Evolutionary conservation across 441 rosid genomes (phyloP).

Genomic region (Populus hybrid): DNA sequence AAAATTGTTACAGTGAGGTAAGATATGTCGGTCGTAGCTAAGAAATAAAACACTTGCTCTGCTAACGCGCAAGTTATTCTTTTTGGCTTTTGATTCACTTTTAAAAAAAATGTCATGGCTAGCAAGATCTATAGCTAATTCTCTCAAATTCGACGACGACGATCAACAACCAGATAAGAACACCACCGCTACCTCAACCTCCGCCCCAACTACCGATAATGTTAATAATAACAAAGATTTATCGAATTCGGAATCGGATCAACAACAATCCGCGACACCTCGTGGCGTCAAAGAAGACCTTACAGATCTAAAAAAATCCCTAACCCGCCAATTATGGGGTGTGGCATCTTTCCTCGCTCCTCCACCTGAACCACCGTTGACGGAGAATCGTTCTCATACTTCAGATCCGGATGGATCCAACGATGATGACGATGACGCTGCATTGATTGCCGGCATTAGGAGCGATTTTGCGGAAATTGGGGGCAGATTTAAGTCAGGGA

Average conservation of each 20-base stretch:
- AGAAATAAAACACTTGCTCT: not conserved
- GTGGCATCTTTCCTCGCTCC: constrained; percentile 97
- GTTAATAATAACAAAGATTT: not conserved
- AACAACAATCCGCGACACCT: constrained; percentile 40
- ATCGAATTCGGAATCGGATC: constrained; percentile 14
- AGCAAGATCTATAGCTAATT: constrained; percentile 79
- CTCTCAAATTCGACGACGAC: constrained; percentile 76
- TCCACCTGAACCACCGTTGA: constrained; percentile 20
- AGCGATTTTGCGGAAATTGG: constrained; percentile 93
- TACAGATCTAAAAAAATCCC: constrained; percentile 73
- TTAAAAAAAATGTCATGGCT: constrained; percentile 68
- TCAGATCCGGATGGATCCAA: constrained; percentile 11
- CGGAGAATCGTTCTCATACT: constrained; percentile 10
- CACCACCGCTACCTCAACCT: not conserved
- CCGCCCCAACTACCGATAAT: not conserved
- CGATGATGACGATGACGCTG: constrained; percentile 33
- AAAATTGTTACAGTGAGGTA: not conserved
- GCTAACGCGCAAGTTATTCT: not conserved
- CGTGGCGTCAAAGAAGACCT: constrained; percentile 91
- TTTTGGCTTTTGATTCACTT: not conserved
- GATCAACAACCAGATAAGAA: constrained; percentile 20
- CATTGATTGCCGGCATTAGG: constrained; percentile 57
- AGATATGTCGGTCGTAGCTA: not conserved
- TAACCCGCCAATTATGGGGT: constrained; percentile 87
- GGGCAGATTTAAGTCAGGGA: constrained; percentile 70